Percentiles rank a stretch among this genome's conserved stretches.
These are phyloP conservation scores for Arthrobotrys iridis DNA, from an alignment of 2,329 filamentous ascomycete species.

Conservation along the genomic window DNA sequence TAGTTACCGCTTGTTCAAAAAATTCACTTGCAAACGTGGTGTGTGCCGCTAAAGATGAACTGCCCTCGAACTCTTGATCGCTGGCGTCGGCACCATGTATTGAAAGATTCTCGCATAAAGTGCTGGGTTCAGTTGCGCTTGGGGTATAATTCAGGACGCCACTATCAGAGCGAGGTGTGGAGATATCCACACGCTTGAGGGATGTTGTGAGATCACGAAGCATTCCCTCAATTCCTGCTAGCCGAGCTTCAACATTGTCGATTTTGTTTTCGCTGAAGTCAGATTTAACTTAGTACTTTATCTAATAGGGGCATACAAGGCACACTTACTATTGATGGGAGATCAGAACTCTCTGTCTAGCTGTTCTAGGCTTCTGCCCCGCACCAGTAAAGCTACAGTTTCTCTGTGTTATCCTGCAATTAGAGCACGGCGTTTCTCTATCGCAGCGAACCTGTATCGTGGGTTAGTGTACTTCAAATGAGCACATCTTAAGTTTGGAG, in stretches of 20 bases:
- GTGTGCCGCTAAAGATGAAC: conserved; percentile 66
- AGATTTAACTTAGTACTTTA: neutral
- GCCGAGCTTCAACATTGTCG: conserved; percentile 64
- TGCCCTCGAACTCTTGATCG: conserved; percentile 64
- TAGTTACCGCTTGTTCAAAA: conserved; percentile 67
- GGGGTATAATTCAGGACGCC: neutral
- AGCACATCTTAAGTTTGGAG: neutral
- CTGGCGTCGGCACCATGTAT: conserved; percentile 58
- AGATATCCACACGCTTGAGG: conserved; percentile 54
- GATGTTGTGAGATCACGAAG: conserved; percentile 61
- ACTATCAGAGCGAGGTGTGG: conserved; percentile 14
- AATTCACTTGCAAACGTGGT: conserved; percentile 69
- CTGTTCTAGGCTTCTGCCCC: conserved; percentile 68
- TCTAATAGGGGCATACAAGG: neutral
- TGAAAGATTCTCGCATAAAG: neutral
- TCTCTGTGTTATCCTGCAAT: conserved; percentile 68
- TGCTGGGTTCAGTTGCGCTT: neutral
- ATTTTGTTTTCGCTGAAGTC: conserved; percentile 67
- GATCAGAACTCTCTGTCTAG: conserved; percentile 69
- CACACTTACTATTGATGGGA: conserved; percentile 70
- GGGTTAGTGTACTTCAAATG: conserved; percentile 11
- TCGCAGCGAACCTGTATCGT: conserved; percentile 68
- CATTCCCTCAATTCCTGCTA: conserved; percentile 64
- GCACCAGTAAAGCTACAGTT: conserved; percentile 68
- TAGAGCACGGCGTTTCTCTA: conserved; percentile 69